These are phyloP conservation scores for Castanospermum australe DNA, from an alignment of 306 rosid species.

Conservation along the genomic window DNA sequence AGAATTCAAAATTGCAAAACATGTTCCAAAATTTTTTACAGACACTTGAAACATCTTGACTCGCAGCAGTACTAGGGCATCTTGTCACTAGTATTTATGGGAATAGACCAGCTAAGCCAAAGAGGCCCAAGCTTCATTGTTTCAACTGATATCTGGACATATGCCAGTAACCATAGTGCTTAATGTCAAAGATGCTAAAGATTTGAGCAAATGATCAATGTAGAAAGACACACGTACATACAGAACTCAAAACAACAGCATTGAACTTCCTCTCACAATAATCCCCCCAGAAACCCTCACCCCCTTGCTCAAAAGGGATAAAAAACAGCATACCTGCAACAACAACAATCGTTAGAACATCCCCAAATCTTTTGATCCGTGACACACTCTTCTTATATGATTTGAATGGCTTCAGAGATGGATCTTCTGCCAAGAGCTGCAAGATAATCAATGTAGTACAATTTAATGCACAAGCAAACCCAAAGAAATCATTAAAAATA, in stretches of 20 bases:
- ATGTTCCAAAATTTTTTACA: background rate
- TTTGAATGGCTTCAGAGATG: conserved; percentile 70
- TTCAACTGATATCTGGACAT: too few species aligned
- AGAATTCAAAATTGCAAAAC: background rate
- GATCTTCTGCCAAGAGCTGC: conserved; percentile 87
- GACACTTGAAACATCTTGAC: background rate
- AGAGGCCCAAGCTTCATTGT: too few species aligned
- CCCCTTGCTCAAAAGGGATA: conserved; percentile 1
- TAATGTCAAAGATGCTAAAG: background rate
- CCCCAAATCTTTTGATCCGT: conserved; percentile 59
- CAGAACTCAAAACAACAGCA: too few species aligned
- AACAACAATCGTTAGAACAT: conserved; percentile 66
- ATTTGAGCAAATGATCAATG: background rate
- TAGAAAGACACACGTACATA: background rate
- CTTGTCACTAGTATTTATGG: too few species aligned
- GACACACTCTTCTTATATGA: conserved; percentile 71
- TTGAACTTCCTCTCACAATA: conserved; percentile 15
- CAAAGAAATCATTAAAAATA: background rate
- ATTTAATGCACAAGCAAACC: conserved; percentile 2
- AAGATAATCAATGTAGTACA: conserved; percentile 3
- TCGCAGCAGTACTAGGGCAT: too few species aligned
- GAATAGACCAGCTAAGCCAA: too few species aligned
- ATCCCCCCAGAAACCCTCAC: background rate
- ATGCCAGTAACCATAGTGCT: background rate
- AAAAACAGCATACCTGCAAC: conserved; percentile 53